Percentiles rank a stretch among this genome's conserved stretches.
These are phyloP conservation scores for Candida anglica DNA, from an alignment of 805 yeast species.

Conservation along the genomic window DNA sequence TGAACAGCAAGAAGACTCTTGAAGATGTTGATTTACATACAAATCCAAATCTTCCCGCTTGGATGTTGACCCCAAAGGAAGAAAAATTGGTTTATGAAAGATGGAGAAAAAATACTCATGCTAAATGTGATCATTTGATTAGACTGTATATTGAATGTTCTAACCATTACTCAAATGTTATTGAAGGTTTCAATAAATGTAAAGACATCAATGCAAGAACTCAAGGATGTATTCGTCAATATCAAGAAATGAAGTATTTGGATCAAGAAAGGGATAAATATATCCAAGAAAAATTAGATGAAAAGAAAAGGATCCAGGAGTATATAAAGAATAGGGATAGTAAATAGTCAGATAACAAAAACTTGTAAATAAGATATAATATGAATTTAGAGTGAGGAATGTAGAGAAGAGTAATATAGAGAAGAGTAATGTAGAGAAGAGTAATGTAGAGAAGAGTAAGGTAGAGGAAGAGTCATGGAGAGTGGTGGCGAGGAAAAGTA, in stretches of 20 bases:
- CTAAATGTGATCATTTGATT: conserved; percentile 64
- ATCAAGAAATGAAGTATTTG: conserved; percentile 59
- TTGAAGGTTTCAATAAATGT: conserved; percentile 67
- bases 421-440: too few species aligned
- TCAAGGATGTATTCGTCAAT: conserved; percentile 58
- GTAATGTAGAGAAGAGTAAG: too few species aligned
- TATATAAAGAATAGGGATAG: conserved; percentile 3
- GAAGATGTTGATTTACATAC: conserved; percentile 36
- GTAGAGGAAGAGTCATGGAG: too few species aligned
- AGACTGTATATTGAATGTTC: conserved; percentile 69
- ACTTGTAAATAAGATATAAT: neutral
- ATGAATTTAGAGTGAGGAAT: too few species aligned
- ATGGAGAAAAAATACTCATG: conserved; percentile 65
- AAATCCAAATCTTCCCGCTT: conserved; percentile 55
- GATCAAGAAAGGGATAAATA: conserved; percentile 67
- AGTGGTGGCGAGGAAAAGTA: too few species aligned
- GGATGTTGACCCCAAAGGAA: conserved; percentile 76
- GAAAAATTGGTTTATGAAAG: conserved; percentile 69
- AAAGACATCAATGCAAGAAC: conserved; percentile 53
- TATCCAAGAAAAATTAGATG: conserved; percentile 49
- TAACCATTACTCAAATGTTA: conserved; percentile 47
- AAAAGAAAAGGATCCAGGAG: conserved; percentile 9
- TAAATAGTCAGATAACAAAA: too few species aligned
- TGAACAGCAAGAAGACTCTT: conserved; percentile 17
- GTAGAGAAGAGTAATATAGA: too few species aligned